A percentile compares a stretch with the other conserved stretches of the same genome.
phyloP scores from a whole-genome alignment of 306 rosid genomes.

The Trifolium pratense region DNA sequence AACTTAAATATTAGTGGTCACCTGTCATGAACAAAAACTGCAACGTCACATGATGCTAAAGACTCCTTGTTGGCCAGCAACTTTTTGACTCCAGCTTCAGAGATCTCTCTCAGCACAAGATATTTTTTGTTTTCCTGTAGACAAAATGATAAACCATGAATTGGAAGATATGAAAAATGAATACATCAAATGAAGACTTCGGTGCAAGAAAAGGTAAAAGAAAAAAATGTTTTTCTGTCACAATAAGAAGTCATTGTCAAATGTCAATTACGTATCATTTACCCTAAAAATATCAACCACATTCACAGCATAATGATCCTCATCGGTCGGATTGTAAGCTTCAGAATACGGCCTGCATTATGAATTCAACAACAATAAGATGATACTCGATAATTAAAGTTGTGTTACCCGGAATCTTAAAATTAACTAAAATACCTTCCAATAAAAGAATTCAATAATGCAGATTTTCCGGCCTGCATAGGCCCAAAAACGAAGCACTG shows the following conservation, averaged over 20 bases:
- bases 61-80: too few relatives aligned
- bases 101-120: too few relatives aligned
- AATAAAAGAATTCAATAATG: constrained; percentile 75
- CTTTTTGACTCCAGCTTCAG: too few relatives aligned
- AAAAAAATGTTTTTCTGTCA: not conserved
- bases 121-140: constrained; percentile 65
- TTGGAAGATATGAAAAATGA: constrained; percentile 5
- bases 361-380: constrained; percentile 37
- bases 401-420: constrained; percentile 4
- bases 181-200: not conserved
- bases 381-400: not conserved
- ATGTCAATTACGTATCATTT: constrained; percentile 22
- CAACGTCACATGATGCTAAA: too few relatives aligned
- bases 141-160: constrained; percentile 14
- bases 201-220: not conserved
- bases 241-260: not conserved
- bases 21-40: constrained; percentile 72
- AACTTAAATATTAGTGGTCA: constrained; percentile 37
- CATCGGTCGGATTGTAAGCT: too few relatives aligned
- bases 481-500: constrained; percentile 97
- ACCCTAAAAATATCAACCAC: constrained; percentile 51
- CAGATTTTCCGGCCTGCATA: constrained; percentile 88
- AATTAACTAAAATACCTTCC: constrained; percentile 60
- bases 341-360: not conserved
- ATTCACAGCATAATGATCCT: constrained; percentile 54